Conservation (phyloP, 1,139 yeast genomes). For the Sugiyamaella xylanicola region DNA sequence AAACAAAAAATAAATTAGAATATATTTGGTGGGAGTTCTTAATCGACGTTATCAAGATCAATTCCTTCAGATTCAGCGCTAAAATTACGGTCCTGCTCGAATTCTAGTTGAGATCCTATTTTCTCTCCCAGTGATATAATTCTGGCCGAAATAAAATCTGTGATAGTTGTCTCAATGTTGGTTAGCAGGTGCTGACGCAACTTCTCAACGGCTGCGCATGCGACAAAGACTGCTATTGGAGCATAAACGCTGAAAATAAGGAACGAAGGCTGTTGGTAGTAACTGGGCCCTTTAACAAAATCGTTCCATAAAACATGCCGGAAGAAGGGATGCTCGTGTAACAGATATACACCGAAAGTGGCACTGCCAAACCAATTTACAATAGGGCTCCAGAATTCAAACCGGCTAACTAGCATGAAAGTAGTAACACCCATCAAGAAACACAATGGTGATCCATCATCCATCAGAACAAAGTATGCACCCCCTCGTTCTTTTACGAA, state of each 20-base stretch:
- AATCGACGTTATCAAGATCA: not conserved
- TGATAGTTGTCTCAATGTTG: not conserved
- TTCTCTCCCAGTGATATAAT: not conserved
- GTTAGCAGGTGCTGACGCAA: constrained; percentile 5
- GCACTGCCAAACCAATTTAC: constrained; percentile 12
- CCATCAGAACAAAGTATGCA: not conserved
- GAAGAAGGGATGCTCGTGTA: constrained; percentile 14
- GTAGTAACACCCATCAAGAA: not conserved
- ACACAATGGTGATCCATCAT: constrained; percentile 7
- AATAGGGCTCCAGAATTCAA: constrained; percentile 6
- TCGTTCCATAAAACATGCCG: constrained; percentile 3
- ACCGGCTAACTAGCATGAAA: constrained; percentile 1
- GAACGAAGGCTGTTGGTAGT: not conserved
- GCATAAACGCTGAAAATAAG: constrained; percentile 1
- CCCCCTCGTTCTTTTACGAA: constrained; percentile 5
- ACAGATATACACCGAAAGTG: constrained; percentile 11
- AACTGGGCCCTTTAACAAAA: not conserved
- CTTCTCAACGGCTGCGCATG: constrained; percentile 3
- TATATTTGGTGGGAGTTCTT: not conserved
- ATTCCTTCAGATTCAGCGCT: not conserved
- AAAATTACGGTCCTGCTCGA: not conserved
- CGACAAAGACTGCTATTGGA: constrained; percentile 3
- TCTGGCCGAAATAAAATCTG: not conserved
- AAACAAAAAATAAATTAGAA: not conserved
- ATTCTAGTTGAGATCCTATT: not conserved